These are phyloP conservation scores for Scutellaria baicalensis DNA, from an alignment of 257 asterid genomes.

Conservation along the genomic window DNA sequence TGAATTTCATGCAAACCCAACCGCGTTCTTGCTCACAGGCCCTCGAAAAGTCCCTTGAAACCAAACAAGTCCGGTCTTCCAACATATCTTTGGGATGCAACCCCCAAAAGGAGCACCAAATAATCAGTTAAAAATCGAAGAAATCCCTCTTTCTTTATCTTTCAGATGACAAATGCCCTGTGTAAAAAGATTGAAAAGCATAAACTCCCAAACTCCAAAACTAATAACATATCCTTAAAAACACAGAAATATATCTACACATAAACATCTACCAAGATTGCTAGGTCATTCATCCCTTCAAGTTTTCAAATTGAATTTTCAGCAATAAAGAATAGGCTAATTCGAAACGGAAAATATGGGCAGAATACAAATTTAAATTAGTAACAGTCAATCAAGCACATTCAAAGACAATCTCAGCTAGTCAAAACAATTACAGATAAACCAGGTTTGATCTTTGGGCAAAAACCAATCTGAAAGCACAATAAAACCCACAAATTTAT, in stretches of 20 bases:
- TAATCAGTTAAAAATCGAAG: slow-evolving; percentile 11
- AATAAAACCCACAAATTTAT: slow-evolving; percentile 11
- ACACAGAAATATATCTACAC: neutral
- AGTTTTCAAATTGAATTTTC: slow-evolving; percentile 5
- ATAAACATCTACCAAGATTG: neutral
- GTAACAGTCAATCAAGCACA: neutral
- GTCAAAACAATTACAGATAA: neutral
- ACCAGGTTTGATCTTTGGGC: slow-evolving; percentile 10
- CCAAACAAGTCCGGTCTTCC: slow-evolving; percentile 67
- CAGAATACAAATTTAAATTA: neutral
- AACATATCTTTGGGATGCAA: slow-evolving; percentile 56
- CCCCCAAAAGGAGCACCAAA: slow-evolving; percentile 21
- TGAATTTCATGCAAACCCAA: slow-evolving; percentile 58
- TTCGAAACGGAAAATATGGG: too few relatives aligned
- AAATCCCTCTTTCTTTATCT: slow-evolving; percentile 13
- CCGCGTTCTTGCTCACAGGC: slow-evolving; percentile 47
- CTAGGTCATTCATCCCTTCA: slow-evolving; percentile 9
- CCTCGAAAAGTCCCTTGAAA: slow-evolving; percentile 54
- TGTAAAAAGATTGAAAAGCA: slow-evolving; percentile 21
- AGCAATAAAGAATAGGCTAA: slow-evolving; percentile 7
- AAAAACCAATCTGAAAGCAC: slow-evolving; percentile 15
- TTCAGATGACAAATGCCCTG: slow-evolving; percentile 14
- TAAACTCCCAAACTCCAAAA: neutral
- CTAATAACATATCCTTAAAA: neutral
- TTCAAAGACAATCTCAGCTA: slow-evolving; percentile 12